Conservation (phyloP, 176 grass and related monocot genomes). For the Hordeum marinum region DNA sequence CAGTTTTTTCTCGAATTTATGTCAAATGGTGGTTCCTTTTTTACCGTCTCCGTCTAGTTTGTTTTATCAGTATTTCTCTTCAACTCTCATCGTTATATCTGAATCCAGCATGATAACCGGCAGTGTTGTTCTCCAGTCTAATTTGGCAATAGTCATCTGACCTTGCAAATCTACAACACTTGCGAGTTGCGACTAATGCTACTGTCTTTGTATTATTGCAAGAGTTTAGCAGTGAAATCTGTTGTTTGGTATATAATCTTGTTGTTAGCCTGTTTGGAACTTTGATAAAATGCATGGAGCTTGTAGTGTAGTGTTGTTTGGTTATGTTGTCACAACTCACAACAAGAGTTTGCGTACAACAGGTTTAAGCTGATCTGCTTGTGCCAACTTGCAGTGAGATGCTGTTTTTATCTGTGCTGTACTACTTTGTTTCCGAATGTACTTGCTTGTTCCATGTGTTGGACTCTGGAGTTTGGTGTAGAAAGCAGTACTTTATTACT, state of each 20-base stretch:
- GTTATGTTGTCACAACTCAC: neutral
- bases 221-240: conserved; percentile 1
- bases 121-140: conserved; percentile 56
- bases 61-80: conserved; percentile 14
- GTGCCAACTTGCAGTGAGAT: no score
- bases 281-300: neutral
- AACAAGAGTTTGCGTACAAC: neutral
- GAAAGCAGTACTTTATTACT: no score
- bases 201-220: neutral
- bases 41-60: neutral
- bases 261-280: neutral
- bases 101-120: conserved; percentile 55
- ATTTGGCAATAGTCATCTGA: conserved; percentile 64
- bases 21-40: neutral
- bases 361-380: neutral
- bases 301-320: neutral
- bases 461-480: neutral
- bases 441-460: neutral
- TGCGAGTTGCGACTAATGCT: neutral
- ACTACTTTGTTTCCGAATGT: no score
- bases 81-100: conserved; percentile 27
- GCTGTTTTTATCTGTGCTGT: no score
- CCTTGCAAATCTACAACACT: neutral
- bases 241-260: neutral
- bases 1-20: conserved; percentile 47